Conservation (phyloP, 2,329 filamentous ascomycete genomes). For the Pseudogymnoascus verrucosus region DNA sequence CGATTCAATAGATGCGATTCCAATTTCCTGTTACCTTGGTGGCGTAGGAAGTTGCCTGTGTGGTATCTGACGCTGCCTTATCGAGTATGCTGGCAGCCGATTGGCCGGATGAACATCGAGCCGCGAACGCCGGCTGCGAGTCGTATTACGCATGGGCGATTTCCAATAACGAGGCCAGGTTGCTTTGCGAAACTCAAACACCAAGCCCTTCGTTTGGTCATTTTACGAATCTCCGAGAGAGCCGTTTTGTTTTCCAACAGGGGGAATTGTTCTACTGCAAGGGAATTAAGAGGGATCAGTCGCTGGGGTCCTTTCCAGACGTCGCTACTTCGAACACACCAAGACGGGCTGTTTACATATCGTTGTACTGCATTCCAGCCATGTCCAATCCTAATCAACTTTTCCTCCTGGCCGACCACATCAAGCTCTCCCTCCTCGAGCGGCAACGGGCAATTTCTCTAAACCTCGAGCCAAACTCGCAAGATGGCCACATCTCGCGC, state of each 20-base stretch:
- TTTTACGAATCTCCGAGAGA: background rate
- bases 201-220: background rate
- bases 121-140: background rate
- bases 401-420: slow-evolving; percentile 88
- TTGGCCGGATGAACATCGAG: background rate
- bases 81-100: background rate
- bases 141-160: background rate
- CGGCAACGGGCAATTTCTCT: slow-evolving; percentile 77
- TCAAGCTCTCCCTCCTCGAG: slow-evolving; percentile 92
- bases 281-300: background rate
- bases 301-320: background rate
- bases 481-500: slow-evolving; percentile 81
- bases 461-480: slow-evolving; percentile 60
- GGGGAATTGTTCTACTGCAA: background rate
- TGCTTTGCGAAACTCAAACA: background rate
- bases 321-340: background rate
- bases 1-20: background rate
- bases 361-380: slow-evolving; percentile 14
- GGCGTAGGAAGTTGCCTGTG: background rate
- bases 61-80: background rate
- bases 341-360: background rate
- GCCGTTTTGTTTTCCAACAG: background rate
- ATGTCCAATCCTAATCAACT: slow-evolving; percentile 66
- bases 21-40: background rate
- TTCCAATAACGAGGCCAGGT: slow-evolving; percentile 1